A percentile compares a stretch with the other conserved stretches of the same genome.
These are phyloP conservation scores for Helichrysum umbraculigerum DNA, from an alignment of 129 eudicot genomes.

Conservation along the genomic window DNA sequence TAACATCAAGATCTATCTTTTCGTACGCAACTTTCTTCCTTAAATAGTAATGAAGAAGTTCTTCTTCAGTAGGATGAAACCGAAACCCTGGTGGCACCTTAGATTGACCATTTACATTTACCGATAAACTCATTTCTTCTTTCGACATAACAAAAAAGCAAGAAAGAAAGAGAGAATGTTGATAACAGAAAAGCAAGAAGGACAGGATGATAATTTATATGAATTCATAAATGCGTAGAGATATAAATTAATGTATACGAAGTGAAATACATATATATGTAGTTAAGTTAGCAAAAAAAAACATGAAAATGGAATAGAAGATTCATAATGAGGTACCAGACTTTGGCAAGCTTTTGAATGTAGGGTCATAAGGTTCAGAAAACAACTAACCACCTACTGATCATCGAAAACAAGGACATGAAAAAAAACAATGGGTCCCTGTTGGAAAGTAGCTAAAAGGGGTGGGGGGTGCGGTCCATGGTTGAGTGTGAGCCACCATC, in stretches of 20 bases:
- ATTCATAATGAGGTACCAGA: constrained; percentile 35
- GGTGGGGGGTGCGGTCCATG: constrained; percentile 14
- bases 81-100: constrained; percentile 65
- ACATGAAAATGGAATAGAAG: constrained; percentile 46
- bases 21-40: constrained; percentile 52
- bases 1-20: constrained; percentile 59
- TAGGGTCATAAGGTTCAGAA: constrained; percentile 37
- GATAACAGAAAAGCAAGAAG: constrained; percentile 27
- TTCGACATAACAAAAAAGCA: constrained; percentile 16
- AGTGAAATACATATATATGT: constrained; percentile 7
- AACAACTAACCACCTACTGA: constrained; percentile 41
- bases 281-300: constrained; percentile 25
- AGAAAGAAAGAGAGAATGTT: constrained; percentile 1
- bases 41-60: constrained; percentile 54
- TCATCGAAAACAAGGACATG: constrained; percentile 20
- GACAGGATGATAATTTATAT: constrained; percentile 28
- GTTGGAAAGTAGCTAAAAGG: constrained; percentile 20
- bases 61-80: constrained; percentile 64
- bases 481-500: constrained; percentile 28
- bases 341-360: constrained; percentile 33
- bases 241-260: constrained; percentile 9
- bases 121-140: constrained; percentile 45
- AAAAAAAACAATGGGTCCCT: constrained; percentile 19
- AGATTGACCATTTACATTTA: constrained; percentile 56
- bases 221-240: constrained; percentile 20